Evolutionary conservation across 2,329 filamentous ascomycete genomes (phyloP), one percentile per base, ranked within the genome.

Genomic region (Scytalidium sp.): DNA sequence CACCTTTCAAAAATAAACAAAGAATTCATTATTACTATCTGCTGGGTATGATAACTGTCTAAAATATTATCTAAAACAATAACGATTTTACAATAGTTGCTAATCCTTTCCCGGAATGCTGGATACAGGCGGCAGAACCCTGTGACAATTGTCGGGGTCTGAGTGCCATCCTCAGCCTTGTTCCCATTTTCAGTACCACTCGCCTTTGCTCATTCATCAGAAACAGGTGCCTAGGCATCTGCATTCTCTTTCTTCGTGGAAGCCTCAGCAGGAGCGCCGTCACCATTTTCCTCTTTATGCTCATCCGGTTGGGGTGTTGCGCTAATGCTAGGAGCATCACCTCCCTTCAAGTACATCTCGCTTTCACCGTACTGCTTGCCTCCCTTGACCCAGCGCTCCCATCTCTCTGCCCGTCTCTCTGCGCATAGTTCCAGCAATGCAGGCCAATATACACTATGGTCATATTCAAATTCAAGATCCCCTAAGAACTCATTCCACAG

Each of bases 401-500:
- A 73, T 60, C 83, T 81, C 55, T 80, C 80, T 21, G 79, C 79
- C 44, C 83, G 80, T 57, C 81, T 83, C 66, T 85, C 76, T 17
- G 80, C 78, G 56, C 86, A 88, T 60, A 96, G 69, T 60, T 83
- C 78, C 60, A 84, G 83, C 53, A 99, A 76, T 1, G 89, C 87
- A 0, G 92, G 90, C 94, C 94, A 99, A 76, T 97, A 99, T 15
- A 76, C 69, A 1, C 78, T 72, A 71, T 99, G 94, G 63, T 96
- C 88, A 68, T 99, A 99, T 62, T 90, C 85, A 66, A 99, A 97
- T 52, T 92, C 81, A 54, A 96, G 80, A 45, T 89, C 80, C 50
- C 94, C 93, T 43, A 85, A 84, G 59, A 75, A 76, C 50, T 84
- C 78, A 61, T 84, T 86, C 85, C 90, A 88, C 47, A 99, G 81